These are phyloP conservation scores for Coemansia interrupta DNA, from an alignment of 192 early-diverging fungal genomes.

Conservation along the genomic window DNA sequence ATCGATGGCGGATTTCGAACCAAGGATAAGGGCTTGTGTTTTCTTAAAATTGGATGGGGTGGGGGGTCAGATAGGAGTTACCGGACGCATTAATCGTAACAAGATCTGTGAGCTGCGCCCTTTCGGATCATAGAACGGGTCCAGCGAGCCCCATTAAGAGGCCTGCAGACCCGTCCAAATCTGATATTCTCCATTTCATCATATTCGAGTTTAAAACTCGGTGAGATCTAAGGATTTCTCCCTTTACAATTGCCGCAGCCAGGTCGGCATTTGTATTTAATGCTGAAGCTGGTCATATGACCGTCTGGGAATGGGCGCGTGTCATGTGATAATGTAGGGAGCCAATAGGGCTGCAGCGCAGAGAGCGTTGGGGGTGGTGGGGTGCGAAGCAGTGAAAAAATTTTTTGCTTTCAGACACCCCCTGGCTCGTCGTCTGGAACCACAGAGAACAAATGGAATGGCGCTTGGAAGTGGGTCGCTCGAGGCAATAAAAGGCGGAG, in stretches of 20 bases:
- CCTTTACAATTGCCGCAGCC: neutral
- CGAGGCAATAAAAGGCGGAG: no score
- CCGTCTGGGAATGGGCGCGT: no score
- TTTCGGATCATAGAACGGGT: conserved; percentile 7
- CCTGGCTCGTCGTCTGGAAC: no score
- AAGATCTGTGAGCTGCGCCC: conserved; percentile 16
- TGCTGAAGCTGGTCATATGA: neutral
- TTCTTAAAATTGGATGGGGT: neutral
- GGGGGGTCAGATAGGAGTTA: conserved; percentile 12
- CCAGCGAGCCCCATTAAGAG: conserved; percentile 3
- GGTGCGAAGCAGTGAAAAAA: no score
- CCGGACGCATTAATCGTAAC: conserved; percentile 17
- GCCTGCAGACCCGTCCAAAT: neutral
- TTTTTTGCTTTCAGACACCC: no score
- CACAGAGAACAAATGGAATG: no score
- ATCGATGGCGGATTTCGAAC: no score
- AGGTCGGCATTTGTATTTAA: conserved; percentile 1
- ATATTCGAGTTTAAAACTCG: conserved; percentile 32
- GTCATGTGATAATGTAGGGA: no score
- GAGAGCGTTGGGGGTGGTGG: no score
- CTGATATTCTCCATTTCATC: conserved; percentile 21
- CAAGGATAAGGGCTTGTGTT: no score
- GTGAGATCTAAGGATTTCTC: conserved; percentile 26
- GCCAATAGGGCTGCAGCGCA: no score
- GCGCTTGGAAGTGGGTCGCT: no score